These are phyloP conservation scores for Rhodosporidiobolus odoratus DNA, from an alignment of 768 basidiomycete species.

Conservation along the genomic window DNA sequence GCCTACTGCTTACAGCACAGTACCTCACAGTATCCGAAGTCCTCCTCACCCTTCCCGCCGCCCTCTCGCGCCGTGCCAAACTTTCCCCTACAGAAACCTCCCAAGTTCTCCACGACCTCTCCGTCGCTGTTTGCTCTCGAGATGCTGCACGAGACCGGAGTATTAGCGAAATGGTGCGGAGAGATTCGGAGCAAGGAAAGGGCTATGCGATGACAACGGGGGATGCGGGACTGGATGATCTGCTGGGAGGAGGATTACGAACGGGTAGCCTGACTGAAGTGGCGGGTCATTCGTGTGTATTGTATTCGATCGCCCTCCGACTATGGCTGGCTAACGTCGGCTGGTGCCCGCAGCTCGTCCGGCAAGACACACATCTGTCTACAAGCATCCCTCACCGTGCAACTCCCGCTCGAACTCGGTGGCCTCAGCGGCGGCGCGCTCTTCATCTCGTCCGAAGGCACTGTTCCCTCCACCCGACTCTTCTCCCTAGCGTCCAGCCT, in stretches of 20 bases:
- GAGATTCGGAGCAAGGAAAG: background rate
- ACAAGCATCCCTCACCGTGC: conserved; percentile 72
- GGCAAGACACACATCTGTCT: conserved; percentile 92
- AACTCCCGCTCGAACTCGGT: conserved; percentile 58
- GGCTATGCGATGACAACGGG: background rate
- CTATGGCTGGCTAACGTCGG: background rate
- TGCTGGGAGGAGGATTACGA: conserved; percentile 31
- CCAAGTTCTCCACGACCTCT: conserved; percentile 8
- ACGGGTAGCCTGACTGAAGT: conserved; percentile 17
- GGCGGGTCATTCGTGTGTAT: conserved; percentile 16
- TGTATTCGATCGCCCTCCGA: background rate
- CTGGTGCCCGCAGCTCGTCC: conserved; percentile 59
- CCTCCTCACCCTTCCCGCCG: conserved; percentile 15
- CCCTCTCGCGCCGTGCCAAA: background rate
- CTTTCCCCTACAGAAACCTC: conserved; percentile 9
- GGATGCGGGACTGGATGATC: conserved; percentile 2
- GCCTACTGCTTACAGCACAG: background rate
- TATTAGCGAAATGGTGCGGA: background rate
- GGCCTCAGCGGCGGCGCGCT: conserved; percentile 65
- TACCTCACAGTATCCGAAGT: conserved; percentile 24
- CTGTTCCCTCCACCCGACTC: conserved; percentile 63
- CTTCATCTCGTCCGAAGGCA: conserved; percentile 69
- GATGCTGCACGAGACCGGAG: background rate
- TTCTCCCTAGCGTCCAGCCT: conserved; percentile 35
- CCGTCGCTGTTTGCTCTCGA: conserved; percentile 1